Percentiles rank a stretch among this genome's conserved stretches.
Conservation (phyloP, 23 red algal genomes). For the Chondrus crispus region DNA sequence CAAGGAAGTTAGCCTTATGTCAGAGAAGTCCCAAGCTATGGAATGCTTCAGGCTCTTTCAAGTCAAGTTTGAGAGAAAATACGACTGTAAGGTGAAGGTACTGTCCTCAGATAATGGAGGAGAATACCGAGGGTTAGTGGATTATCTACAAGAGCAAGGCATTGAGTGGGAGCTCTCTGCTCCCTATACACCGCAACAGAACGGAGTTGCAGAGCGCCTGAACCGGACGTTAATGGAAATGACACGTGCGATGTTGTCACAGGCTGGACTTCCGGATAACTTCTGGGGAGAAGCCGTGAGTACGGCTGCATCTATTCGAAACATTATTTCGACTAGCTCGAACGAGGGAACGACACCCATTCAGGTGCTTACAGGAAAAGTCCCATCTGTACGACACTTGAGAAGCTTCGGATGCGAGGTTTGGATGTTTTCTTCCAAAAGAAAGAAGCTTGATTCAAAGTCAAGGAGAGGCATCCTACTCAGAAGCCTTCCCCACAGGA, state of each 20-base stretch:
- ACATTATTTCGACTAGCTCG: background rate
- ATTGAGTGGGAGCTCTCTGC: background rate
- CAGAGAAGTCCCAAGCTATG: background rate
- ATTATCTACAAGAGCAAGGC: background rate
- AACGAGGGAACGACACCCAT: background rate
- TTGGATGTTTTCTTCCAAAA: background rate
- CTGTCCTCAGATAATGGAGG: background rate
- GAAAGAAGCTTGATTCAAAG: background rate
- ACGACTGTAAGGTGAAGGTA: background rate
- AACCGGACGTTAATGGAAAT: conserved; percentile 17
- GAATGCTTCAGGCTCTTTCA: background rate
- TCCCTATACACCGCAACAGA: conserved; percentile 4
- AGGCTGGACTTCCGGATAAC: background rate
- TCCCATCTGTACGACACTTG: background rate
- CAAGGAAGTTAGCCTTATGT: background rate
- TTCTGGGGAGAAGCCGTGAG: conserved; percentile 6
- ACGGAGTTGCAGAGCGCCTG: conserved; percentile 12
- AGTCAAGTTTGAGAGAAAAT: background rate
- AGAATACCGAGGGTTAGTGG: background rate
- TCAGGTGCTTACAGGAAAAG: background rate
- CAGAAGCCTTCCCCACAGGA: background rate
- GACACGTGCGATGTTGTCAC: background rate
- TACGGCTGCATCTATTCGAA: background rate
- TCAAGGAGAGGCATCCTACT: background rate
- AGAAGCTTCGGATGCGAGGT: background rate